Conservation (phyloP, 1,284 basidiomycete species). For the Pseudozyma tsukubaensis region DNA sequence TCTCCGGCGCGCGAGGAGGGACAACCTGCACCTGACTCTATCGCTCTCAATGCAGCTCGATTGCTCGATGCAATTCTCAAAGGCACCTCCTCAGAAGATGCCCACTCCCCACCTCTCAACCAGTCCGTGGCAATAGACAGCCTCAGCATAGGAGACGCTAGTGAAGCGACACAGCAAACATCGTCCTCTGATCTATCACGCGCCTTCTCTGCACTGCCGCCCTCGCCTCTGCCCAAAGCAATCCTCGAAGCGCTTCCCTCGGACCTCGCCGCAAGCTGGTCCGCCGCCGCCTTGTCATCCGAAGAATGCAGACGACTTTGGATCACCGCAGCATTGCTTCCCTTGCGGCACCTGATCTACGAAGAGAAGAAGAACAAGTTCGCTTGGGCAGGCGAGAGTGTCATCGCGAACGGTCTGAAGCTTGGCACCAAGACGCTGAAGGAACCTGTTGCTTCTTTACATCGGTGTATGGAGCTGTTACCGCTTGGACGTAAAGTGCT, state of each 20-base stretch:
- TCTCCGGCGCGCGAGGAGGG: conserved; percentile 1
- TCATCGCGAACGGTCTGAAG: conserved; percentile 62
- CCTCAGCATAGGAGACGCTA: conserved; percentile 23
- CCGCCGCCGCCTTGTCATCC: conserved; percentile 18
- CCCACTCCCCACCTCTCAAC: conserved; percentile 1
- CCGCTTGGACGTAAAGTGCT: conserved; percentile 29
- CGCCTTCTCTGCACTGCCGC: conserved; percentile 29
- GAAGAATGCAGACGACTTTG: conserved; percentile 52
- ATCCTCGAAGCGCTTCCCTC: conserved; percentile 29
- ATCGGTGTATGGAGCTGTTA: conserved; percentile 34
- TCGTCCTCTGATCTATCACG: conserved; percentile 18
- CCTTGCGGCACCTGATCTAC: conserved; percentile 42
- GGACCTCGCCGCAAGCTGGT: conserved; percentile 36
- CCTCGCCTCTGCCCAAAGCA: conserved; percentile 22
- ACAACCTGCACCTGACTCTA: conserved; percentile 17
- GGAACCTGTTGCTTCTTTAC: conserved; percentile 48
- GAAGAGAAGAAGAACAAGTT: conserved; percentile 59
- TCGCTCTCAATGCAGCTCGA: conserved; percentile 43
- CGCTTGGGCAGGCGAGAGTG: conserved; percentile 56
- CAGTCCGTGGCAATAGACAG: conserved; percentile 35
- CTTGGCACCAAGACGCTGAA: conserved; percentile 59
- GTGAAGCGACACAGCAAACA: conserved; percentile 3
- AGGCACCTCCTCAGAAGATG: conserved; percentile 16
- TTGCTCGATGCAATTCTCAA: conserved; percentile 42
- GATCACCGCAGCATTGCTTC: conserved; percentile 49